Percentiles rank a stretch among this genome's conserved stretches.
Evolutionary conservation across 208 protist genomes (phyloP).

Genomic region (Trypanosoma mega): DNA sequence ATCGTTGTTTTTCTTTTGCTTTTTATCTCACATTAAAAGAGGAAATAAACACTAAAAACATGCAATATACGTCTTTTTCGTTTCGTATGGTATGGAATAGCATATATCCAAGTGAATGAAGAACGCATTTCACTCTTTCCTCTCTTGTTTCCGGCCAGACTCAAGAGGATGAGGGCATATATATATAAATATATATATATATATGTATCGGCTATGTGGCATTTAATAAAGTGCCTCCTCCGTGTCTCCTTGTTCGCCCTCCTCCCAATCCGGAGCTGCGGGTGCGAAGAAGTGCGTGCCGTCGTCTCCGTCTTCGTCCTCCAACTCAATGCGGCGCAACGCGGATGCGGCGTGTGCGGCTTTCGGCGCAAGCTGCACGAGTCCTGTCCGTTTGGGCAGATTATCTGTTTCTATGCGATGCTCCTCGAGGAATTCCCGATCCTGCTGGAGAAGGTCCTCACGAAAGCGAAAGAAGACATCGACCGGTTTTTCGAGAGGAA

Average conservation of each 20-base stretch:
- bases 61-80: too few species aligned
- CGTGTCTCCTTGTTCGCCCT: constrained; percentile 34
- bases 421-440: constrained; percentile 48
- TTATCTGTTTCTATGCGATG: constrained; percentile 35
- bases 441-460: constrained; percentile 70
- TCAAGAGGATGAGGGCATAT: not conserved
- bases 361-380: constrained; percentile 13
- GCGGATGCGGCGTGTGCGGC: not conserved
- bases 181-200: too few species aligned
- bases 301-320: constrained; percentile 28
- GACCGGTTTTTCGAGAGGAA: constrained; percentile 74
- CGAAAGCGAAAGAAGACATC: constrained; percentile 90
- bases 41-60: too few species aligned
- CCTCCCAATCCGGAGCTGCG: constrained; percentile 27
- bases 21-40: too few species aligned
- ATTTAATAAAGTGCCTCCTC: too few species aligned
- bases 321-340: constrained; percentile 22
- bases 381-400: constrained; percentile 18
- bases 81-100: too few species aligned
- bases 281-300: constrained; percentile 47
- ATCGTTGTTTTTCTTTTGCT: too few species aligned
- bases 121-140: too few species aligned
- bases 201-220: too few species aligned
- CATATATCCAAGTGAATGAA: too few species aligned
- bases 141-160: too few species aligned